Evolutionary conservation across 164 flowering plant species (phyloP).

Genomic region (Cinnamomum chago): DNA sequence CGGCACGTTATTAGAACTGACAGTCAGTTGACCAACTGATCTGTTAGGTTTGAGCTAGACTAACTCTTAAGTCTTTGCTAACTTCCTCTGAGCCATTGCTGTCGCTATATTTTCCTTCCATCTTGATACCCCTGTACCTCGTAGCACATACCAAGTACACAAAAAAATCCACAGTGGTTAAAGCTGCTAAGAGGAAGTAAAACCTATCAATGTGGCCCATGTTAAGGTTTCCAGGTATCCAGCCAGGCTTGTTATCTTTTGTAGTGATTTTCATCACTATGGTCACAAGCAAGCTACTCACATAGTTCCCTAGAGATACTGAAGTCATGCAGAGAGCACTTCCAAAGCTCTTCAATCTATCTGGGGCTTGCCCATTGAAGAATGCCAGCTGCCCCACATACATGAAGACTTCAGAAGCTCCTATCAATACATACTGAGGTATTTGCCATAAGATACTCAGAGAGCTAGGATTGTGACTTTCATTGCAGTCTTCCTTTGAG

Average conservation of each 20-base stretch:
- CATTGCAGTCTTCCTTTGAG: constrained; percentile 40
- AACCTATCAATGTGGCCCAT: constrained; percentile 78
- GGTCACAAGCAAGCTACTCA: constrained; percentile 68
- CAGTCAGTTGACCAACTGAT: too few relatives aligned
- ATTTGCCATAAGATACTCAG: constrained; percentile 87
- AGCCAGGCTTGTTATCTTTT: constrained; percentile 57
- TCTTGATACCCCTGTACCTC: constrained; percentile 51
- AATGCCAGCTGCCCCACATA: constrained; percentile 86
- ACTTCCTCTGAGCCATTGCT: constrained; percentile 6
- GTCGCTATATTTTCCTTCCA: not conserved
- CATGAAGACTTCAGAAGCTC: constrained; percentile 96
- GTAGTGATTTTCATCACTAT: constrained; percentile 75
- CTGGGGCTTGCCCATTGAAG: constrained; percentile 82
- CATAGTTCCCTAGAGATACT: constrained; percentile 80
- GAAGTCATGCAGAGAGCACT: constrained; percentile 95
- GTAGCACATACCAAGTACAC: constrained; percentile 60
- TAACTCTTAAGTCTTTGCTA: too few relatives aligned
- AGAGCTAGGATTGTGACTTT: constrained; percentile 69
- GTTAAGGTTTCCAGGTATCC: constrained; percentile 90
- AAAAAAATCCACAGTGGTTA: constrained; percentile 49
- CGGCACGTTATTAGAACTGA: too few relatives aligned
- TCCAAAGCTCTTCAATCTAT: constrained; percentile 85
- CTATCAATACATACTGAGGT: constrained; percentile 76
- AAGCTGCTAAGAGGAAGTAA: constrained; percentile 67
- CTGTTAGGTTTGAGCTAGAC: too few relatives aligned